Conservation (phyloP, 495 filamentous ascomycete species). For the Cercophora newfieldiana region DNA sequence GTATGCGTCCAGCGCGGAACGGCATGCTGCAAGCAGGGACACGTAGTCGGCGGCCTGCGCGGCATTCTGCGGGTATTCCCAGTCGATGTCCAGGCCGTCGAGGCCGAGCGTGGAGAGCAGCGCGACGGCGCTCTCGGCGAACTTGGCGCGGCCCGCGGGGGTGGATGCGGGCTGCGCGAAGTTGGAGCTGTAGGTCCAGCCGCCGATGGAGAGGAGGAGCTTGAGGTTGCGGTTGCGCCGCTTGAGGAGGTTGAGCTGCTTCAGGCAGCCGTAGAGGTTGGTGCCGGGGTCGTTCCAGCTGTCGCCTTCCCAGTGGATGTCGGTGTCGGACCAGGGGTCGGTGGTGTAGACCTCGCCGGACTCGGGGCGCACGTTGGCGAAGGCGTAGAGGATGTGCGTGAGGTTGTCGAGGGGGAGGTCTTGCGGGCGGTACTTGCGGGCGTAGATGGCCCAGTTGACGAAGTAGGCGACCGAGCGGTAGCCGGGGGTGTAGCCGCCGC, state of each 20-base stretch:
- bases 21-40: constrained; percentile 65
- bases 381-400: constrained; percentile 83
- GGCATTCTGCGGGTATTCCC: constrained; percentile 58
- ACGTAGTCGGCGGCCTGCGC: constrained; percentile 75
- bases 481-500: constrained; percentile 41
- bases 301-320: constrained; percentile 88
- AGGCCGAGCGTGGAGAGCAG: constrained; percentile 65
- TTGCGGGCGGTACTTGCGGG: constrained; percentile 79
- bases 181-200: constrained; percentile 92
- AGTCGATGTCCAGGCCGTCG: constrained; percentile 64
- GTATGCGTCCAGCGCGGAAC: constrained; percentile 61
- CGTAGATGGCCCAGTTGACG: constrained; percentile 95
- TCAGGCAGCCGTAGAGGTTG: constrained; percentile 88
- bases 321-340: constrained; percentile 80
- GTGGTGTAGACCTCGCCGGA: constrained; percentile 70
- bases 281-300: constrained; percentile 67
- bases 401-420: constrained; percentile 84
- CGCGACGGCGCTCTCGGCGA: constrained; percentile 67
- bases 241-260: constrained; percentile 92
- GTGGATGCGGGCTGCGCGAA: constrained; percentile 74
- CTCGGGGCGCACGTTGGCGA: constrained; percentile 65
- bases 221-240: constrained; percentile 85
- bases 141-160: constrained; percentile 58
- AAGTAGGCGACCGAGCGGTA: constrained; percentile 80
- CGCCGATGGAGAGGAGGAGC: constrained; percentile 88